phyloP scores from a whole-genome alignment of 768 basidiomycete genomes.

The Panellus pusillus region DNA sequence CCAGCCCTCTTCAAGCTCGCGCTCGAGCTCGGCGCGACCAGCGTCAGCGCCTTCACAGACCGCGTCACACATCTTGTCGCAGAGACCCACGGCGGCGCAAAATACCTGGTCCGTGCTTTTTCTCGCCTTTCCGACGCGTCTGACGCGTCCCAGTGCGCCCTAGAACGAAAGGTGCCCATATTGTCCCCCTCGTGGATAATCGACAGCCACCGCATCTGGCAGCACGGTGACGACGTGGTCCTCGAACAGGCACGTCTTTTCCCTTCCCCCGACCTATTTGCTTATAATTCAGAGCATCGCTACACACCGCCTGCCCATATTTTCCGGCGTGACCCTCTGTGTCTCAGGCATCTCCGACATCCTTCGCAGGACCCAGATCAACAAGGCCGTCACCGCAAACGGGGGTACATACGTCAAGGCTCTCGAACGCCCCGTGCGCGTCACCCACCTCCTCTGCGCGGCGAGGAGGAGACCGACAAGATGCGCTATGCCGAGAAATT shows the following conservation, averaged over 20 bases:
- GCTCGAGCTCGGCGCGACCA: constrained; percentile 74
- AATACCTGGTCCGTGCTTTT: constrained; percentile 62
- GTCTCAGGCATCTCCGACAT: constrained; percentile 75
- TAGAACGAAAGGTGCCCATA: constrained; percentile 80
- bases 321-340: constrained; percentile 68
- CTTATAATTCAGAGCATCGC: constrained; percentile 50
- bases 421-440: constrained; percentile 73
- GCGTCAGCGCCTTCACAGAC: constrained; percentile 75
- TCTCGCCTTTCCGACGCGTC: background rate
- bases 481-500: constrained; percentile 79
- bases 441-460: constrained; percentile 86
- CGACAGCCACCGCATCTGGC: constrained; percentile 71
- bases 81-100: constrained; percentile 74
- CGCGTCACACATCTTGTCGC: constrained; percentile 88
- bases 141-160: constrained; percentile 60
- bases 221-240: constrained; percentile 78
- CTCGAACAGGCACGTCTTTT: constrained; percentile 50
- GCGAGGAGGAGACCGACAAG: constrained; percentile 69
- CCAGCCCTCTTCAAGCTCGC: constrained; percentile 73
- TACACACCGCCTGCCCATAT: constrained; percentile 38
- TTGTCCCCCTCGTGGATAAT: constrained; percentile 76
- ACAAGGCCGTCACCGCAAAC: constrained; percentile 53
- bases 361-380: constrained; percentile 59
- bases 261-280: background rate
- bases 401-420: constrained; percentile 74